Percentiles rank a stretch among this genome's conserved stretches.
Evolutionary conservation across 2,329 filamentous ascomycete genomes (phyloP).

Genomic region (Paraconiothyrium sp.): DNA sequence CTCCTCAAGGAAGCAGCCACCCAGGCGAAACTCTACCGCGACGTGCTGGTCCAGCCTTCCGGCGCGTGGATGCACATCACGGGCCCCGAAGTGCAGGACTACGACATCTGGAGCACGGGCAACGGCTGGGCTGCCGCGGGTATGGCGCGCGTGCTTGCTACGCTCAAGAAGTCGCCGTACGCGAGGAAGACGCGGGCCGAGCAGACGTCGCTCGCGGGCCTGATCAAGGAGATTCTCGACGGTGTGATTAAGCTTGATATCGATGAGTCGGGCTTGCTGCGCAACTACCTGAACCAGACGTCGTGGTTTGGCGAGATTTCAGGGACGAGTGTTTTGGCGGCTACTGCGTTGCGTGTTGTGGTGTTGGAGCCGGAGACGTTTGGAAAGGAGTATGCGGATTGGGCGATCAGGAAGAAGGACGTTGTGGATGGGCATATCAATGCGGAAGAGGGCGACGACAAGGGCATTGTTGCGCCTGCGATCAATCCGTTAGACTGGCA

Average conservation of each 20-base stretch:
- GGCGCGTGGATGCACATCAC: slow-evolving; percentile 60
- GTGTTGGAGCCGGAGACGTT: slow-evolving; percentile 52
- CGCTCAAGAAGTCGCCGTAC: slow-evolving; percentile 47
- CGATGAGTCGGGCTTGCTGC: slow-evolving; percentile 51
- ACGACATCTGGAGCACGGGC: slow-evolving; percentile 58
- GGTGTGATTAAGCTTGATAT: slow-evolving; percentile 46
- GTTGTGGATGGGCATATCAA: slow-evolving; percentile 50
- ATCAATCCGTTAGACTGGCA: slow-evolving; percentile 55
- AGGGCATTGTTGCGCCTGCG: slow-evolving; percentile 53
- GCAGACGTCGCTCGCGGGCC: slow-evolving; percentile 38
- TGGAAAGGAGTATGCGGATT: slow-evolving; percentile 47
- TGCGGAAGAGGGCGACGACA: slow-evolving; percentile 46
- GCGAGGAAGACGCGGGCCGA: slow-evolving; percentile 22
- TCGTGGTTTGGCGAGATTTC: slow-evolving; percentile 60
- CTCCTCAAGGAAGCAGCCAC: slow-evolving; percentile 49
- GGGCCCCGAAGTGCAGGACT: slow-evolving; percentile 45
- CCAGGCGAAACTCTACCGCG: slow-evolving; percentile 55
- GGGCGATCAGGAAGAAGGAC: slow-evolving; percentile 55
- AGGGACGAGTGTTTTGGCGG: slow-evolving; percentile 58
- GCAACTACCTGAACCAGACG: slow-evolving; percentile 58
- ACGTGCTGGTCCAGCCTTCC: slow-evolving; percentile 45
- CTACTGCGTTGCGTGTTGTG: slow-evolving; percentile 58
- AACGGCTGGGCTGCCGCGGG: slow-evolving; percentile 61
- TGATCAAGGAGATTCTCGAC: slow-evolving; percentile 51
- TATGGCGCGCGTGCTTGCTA: slow-evolving; percentile 58